These are phyloP conservation scores for Ceriops tagal DNA, from an alignment of 345 rosid genomes.

Conservation along the genomic window DNA sequence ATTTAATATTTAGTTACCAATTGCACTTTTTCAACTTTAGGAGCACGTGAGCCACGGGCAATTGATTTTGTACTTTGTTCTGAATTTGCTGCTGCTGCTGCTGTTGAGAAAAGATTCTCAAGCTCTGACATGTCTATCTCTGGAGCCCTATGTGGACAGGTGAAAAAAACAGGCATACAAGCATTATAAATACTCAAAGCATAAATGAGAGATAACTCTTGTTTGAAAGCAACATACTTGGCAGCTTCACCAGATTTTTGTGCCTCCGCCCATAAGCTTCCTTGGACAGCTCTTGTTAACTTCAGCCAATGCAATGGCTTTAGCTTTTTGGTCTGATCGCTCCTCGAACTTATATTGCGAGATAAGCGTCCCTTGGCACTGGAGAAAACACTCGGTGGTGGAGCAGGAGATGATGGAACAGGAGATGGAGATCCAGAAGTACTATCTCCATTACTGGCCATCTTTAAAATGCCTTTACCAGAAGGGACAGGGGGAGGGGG, in stretches of 20 bases:
- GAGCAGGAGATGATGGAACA: slow-evolving; percentile 40
- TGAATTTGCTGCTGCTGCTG: slow-evolving; percentile 57
- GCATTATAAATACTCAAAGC: too few relatives aligned
- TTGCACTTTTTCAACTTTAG: slow-evolving; percentile 84
- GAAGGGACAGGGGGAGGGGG: slow-evolving; percentile 52
- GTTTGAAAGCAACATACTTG: slow-evolving; percentile 46
- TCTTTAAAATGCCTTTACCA: slow-evolving; percentile 27
- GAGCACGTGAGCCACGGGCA: slow-evolving; percentile 40
- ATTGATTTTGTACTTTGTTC: slow-evolving; percentile 47
- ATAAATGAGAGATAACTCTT: slow-evolving; percentile 9
- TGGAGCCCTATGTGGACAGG: slow-evolving; percentile 58
- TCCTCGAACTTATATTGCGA: slow-evolving; percentile 54
- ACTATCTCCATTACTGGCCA: slow-evolving; percentile 7
- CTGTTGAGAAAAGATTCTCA: slow-evolving; percentile 80
- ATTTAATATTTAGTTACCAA: slow-evolving; percentile 48
- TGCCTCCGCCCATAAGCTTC: slow-evolving; percentile 98
- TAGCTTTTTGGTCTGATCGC: slow-evolving; percentile 62
- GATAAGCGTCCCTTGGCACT: slow-evolving; percentile 61
- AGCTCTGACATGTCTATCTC: slow-evolving; percentile 96
- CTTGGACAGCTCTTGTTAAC: slow-evolving; percentile 82
- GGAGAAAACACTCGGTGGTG: slow-evolving; percentile 48
- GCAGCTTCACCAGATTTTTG: slow-evolving; percentile 82
- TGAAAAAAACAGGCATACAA: background rate
- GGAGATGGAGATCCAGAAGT: slow-evolving; percentile 38
- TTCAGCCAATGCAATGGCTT: slow-evolving; percentile 98